Evolutionary conservation across 2,329 filamentous ascomycete species (phyloP).

Genomic region (Microcyclosporella mali): DNA sequence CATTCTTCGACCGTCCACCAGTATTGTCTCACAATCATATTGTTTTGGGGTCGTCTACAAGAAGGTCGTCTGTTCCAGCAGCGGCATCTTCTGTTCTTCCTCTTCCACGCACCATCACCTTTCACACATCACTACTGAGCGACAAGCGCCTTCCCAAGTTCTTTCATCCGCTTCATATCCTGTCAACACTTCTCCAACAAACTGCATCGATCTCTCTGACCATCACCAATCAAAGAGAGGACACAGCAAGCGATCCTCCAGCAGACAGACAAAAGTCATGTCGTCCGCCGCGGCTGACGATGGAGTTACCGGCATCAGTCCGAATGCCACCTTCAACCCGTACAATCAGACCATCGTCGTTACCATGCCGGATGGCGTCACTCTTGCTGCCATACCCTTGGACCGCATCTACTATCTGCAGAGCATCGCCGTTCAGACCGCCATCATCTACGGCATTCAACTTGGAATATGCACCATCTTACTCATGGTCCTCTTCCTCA

Average conservation of each 20-base stretch:
- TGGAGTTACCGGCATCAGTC: background rate
- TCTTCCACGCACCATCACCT: too few relatives aligned
- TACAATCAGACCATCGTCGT: slow-evolving; percentile 49
- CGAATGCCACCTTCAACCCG: slow-evolving; percentile 41
- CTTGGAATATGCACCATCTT: slow-evolving; percentile 63
- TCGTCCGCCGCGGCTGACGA: background rate
- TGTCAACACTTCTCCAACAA: background rate
- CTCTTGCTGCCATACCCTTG: slow-evolving; percentile 38
- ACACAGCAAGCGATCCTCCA: background rate
- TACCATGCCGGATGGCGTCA: slow-evolving; percentile 37
- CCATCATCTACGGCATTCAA: slow-evolving; percentile 64
- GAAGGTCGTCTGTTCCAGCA: too few relatives aligned
- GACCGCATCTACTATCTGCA: slow-evolving; percentile 41
- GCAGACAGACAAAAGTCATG: background rate
- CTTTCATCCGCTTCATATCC: background rate
- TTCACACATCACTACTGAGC: too few relatives aligned
- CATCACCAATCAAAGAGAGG: background rate
- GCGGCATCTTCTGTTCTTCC: too few relatives aligned
- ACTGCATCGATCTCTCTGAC: background rate
- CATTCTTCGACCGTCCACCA: too few relatives aligned
- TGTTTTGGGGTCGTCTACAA: too few relatives aligned
- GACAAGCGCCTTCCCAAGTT: background rate
- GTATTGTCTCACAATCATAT: too few relatives aligned
- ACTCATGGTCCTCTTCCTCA: slow-evolving; percentile 58
- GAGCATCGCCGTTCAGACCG: slow-evolving; percentile 39